A percentile compares a stretch with the other conserved stretches of the same genome.
phyloP scores from a whole-genome alignment of 2,329 filamentous ascomycete genomes.

The Diaporthe ilicicola region DNA sequence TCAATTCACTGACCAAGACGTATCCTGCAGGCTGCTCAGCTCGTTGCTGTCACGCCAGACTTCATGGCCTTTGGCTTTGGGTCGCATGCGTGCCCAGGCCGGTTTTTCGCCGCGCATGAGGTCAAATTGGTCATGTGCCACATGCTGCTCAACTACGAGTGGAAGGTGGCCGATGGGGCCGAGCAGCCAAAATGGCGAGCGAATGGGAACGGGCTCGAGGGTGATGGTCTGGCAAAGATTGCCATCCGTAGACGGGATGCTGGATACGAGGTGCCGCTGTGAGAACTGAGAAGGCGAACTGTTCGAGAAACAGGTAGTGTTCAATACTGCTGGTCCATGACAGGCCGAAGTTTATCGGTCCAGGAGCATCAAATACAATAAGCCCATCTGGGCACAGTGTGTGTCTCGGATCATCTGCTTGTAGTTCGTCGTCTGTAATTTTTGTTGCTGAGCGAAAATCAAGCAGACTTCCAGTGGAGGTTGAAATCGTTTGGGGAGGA shows the following conservation, averaged over 20 bases:
- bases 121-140: constrained; percentile 46
- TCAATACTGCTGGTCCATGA: background rate
- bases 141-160: constrained; percentile 44
- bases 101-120: constrained; percentile 52
- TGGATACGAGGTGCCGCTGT: background rate
- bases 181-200: background rate
- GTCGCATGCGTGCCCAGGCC: constrained; percentile 50
- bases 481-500: no score
- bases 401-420: no score
- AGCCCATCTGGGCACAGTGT: background rate
- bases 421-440: no score
- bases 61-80: constrained; percentile 51
- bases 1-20: constrained; percentile 37
- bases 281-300: background rate
- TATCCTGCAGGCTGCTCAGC: constrained; percentile 41
- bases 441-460: background rate
- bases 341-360: background rate
- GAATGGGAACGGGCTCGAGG: background rate
- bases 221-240: constrained; percentile 5
- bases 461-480: background rate
- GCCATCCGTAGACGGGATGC: background rate
- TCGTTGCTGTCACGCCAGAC: constrained; percentile 44
- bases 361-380: background rate
- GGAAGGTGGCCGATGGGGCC: constrained; percentile 31
- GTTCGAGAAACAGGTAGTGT: background rate